Evolutionary conservation across 495 filamentous ascomycete genomes (phyloP), one percentile per base, ranked within the genome.

Genomic region (Neurospora tetrasperma): DNA sequence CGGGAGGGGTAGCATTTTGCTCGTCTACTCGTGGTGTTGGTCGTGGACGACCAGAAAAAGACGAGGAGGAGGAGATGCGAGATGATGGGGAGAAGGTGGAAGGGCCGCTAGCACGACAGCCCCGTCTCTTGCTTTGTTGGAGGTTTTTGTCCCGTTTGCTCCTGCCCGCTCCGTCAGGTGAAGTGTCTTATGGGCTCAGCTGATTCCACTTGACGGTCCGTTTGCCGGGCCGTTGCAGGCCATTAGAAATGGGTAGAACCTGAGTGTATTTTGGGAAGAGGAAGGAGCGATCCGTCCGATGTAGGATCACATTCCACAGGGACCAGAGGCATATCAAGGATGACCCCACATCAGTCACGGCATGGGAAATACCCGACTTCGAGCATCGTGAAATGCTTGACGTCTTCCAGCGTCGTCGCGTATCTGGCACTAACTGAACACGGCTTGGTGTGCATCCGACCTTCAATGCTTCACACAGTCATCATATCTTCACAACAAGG

Each of bases 1-100:
- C 66, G 76, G 79, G 12, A 69, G 35, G 7, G 81, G 80, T 14
- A 79, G 59, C 82, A 84, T 83, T 18, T 69, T 71, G 48, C 9
- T 43, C 1, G 40, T 31, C 14, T 16, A 31, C 23, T 31, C 12
- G 54, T 62, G 54, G 54, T 6, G 48, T 23, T 59, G 2, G 5
- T 12, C 2, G 48, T 59, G 12, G 23, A 27, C 23, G 6, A 27
- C 23, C 5, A 16, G 48, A 16, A 31, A 12, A 23, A 12, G 46
- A 23, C 5, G 20, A 54, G n/a, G 10, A 14, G 5, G 20, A 5
- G n/a, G n/a, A 31, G 48, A 59, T 23, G 23, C 14, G 23, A 27
- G 10, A 59, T 59, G 23, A 59, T 2, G 20, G 39, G 39, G 39
- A 40, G 39, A 10, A 31, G 48, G 7, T 31, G 48, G 48, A 59